phyloP scores from a whole-genome alignment of 352 stramenopile species.

The Phytophthora sansomeana region DNA sequence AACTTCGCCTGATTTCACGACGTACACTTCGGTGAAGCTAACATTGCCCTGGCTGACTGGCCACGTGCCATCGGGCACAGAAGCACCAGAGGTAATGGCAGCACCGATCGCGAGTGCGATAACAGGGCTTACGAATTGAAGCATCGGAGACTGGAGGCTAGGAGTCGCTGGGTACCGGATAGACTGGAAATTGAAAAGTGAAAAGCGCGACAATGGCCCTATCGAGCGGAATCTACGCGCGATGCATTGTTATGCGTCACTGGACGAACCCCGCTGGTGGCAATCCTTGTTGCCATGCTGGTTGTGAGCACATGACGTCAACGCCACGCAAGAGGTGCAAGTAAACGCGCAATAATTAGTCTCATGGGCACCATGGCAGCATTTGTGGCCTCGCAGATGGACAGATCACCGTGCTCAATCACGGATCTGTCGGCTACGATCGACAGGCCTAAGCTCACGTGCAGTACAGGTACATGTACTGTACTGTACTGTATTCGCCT shows the following conservation, averaged over 20 bases:
- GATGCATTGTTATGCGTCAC: no score
- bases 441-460: background rate
- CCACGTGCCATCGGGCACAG: constrained; percentile 30
- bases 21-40: constrained; percentile 31
- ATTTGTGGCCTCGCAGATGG: background rate
- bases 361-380: background rate
- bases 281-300: no score
- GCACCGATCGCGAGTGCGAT: background rate
- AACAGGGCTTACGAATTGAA: constrained; percentile 6
- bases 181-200: constrained; percentile 4
- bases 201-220: background rate
- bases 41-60: constrained; percentile 27
- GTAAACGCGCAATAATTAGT: no score
- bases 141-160: background rate
- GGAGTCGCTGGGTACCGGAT: background rate
- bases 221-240: no score
- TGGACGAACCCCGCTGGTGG: no score
- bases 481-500: no score
- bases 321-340: background rate
- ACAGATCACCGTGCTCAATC: constrained; percentile 10
- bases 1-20: constrained; percentile 40
- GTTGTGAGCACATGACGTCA: constrained; percentile 5
- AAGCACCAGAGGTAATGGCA: constrained; percentile 7
- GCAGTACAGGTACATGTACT: no score
- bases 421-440: constrained; percentile 2